A percentile compares a stretch with the other conserved stretches of the same genome.
These are phyloP conservation scores for Colletotrichum paranaense DNA, from an alignment of 2,329 filamentous ascomycete species.

Conservation along the genomic window DNA sequence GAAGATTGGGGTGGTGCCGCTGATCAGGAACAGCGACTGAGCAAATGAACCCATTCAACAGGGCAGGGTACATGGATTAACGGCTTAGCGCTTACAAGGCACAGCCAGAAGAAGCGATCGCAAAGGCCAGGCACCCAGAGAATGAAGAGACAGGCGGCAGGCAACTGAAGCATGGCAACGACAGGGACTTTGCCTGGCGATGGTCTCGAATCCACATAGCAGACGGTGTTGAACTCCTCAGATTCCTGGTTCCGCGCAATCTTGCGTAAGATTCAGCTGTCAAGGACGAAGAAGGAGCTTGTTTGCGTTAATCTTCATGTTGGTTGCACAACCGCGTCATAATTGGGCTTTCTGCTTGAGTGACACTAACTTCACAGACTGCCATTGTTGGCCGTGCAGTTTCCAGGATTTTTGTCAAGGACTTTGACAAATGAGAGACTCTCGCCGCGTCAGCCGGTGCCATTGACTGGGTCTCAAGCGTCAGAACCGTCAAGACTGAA, in stretches of 20 bases:
- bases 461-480: neutral
- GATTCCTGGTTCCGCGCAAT: no score
- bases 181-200: neutral
- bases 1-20: neutral
- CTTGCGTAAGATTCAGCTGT: neutral
- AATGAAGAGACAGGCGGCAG: neutral
- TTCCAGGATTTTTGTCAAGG: neutral
- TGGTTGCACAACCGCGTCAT: neutral
- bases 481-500: neutral
- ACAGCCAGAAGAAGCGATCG: neutral
- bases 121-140: neutral
- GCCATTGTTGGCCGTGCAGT: neutral
- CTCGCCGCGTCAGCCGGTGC: slow-evolving; percentile 18
- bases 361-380: neutral
- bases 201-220: neutral
- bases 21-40: neutral
- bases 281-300: neutral
- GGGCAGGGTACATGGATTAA: neutral
- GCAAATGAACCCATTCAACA: neutral
- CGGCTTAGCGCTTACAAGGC: neutral
- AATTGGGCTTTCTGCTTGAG: neutral
- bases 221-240: neutral
- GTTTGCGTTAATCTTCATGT: neutral
- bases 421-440: neutral
- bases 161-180: neutral